Conservation (phyloP, 208 protist species). For the Trypanosoma conorhini region DNA sequence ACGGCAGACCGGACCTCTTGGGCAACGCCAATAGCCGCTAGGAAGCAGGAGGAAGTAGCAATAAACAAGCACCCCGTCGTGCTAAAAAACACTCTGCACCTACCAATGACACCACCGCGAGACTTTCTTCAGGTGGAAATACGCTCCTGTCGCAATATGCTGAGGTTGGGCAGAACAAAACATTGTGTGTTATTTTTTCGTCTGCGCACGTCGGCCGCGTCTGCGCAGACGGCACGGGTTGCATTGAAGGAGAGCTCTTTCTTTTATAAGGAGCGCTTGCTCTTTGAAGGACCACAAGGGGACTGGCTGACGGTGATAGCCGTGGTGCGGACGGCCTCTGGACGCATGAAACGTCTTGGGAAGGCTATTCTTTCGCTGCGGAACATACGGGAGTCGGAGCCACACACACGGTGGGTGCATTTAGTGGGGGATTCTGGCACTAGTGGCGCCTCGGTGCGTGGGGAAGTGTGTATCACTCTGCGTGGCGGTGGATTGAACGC, state of each 20-base stretch:
- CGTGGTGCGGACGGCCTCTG: constrained; percentile 26
- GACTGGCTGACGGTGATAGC: constrained; percentile 37
- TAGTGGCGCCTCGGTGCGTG: constrained; percentile 32
- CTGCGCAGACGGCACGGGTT: constrained; percentile 5
- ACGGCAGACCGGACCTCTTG: not conserved
- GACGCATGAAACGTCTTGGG: constrained; percentile 37
- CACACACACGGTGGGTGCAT: constrained; percentile 18
- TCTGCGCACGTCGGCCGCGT: constrained; percentile 4
- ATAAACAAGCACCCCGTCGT: not conserved
- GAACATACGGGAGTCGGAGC: constrained; percentile 13
- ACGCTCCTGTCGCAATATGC: constrained; percentile 9
- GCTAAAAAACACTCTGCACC: not conserved
- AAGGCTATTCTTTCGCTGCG: constrained; percentile 31
- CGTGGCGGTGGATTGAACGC: not conserved
- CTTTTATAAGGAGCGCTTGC: constrained; percentile 1
- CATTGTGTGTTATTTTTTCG: constrained; percentile 13
- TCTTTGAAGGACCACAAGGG: constrained; percentile 12
- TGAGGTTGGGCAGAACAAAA: not conserved
- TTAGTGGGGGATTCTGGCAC: constrained; percentile 44
- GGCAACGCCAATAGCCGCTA: not conserved
- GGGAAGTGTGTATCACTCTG: constrained; percentile 36
- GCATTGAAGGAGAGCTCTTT: not conserved
- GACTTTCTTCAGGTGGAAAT: constrained; percentile 18
- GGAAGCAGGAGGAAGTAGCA: not conserved
- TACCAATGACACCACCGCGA: not conserved